Percentiles rank a stretch among this genome's conserved stretches.
These are phyloP conservation scores for Forsythia suspensa DNA, from an alignment of 257 asterid species.

Conservation along the genomic window DNA sequence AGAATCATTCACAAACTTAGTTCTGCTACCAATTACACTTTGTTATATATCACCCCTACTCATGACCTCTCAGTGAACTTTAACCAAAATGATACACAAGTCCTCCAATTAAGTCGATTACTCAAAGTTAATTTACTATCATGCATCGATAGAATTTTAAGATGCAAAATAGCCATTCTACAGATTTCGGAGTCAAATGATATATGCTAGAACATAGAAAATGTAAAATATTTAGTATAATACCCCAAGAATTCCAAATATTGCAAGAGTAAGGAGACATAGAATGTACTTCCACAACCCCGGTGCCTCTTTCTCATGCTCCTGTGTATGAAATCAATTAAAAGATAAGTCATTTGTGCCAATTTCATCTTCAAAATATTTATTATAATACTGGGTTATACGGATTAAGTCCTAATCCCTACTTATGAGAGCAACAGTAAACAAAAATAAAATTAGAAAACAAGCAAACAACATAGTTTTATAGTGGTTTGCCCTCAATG, in stretches of 20 bases:
- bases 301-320: slow-evolving; percentile 32
- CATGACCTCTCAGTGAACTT: not conserved
- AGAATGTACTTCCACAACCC: slow-evolving; percentile 52
- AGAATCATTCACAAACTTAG: not conserved
- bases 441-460: not conserved
- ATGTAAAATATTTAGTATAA: slow-evolving; percentile 4
- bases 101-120: not conserved
- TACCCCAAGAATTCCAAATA: slow-evolving; percentile 77
- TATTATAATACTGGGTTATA: not conserved
- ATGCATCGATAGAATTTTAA: not conserved
- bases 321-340: slow-evolving; percentile 9
- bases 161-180: slow-evolving; percentile 2
- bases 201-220: not conserved
- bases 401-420: not conserved
- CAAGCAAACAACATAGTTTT: not conserved
- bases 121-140: not conserved
- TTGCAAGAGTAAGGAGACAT: slow-evolving; percentile 63
- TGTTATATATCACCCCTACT: not conserved
- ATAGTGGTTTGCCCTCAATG: not conserved
- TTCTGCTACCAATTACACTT: not conserved
- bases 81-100: not conserved
- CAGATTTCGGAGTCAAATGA: not conserved
- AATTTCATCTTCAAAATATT: not conserved
- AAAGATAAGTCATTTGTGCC: not conserved
- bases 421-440: not conserved